Conservation (phyloP, 345 rosid species). For the Aethionema arabicum region DNA sequence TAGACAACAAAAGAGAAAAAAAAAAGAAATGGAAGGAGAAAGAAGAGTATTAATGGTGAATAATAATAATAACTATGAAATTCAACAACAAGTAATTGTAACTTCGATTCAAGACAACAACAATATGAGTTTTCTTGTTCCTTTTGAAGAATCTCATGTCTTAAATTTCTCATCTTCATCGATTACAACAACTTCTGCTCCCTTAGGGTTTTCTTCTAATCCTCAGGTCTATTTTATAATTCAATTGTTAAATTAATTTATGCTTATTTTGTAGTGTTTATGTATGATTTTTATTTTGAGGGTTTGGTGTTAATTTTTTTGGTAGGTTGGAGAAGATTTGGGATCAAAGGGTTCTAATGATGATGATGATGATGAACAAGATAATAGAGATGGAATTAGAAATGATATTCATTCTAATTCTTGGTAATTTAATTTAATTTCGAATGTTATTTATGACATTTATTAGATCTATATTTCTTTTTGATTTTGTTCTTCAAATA, state of each 20-base stretch:
- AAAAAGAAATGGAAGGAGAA: constrained; percentile 57
- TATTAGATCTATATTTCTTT: background rate
- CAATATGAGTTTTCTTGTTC: constrained; percentile 63
- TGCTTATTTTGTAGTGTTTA: constrained; percentile 5
- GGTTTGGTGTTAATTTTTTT: background rate
- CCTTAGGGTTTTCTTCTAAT: constrained; percentile 47
- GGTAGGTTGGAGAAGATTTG: constrained; percentile 34
- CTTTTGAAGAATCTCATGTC: constrained; percentile 72
- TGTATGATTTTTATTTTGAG: background rate
- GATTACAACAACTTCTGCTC: constrained; percentile 25
- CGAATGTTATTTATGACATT: constrained; percentile 11
- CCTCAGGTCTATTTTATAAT: constrained; percentile 38
- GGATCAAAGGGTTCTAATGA: constrained; percentile 37
- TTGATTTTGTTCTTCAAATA: background rate
- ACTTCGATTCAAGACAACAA: constrained; percentile 49
- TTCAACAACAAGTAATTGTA: constrained; percentile 53
- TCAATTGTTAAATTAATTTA: background rate
- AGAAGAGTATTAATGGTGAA: constrained; percentile 35
- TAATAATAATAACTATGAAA: constrained; percentile 52
- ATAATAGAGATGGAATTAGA: constrained; percentile 25
- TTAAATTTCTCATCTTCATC: constrained; percentile 61
- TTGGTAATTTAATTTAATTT: constrained; percentile 27
- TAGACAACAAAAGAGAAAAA: background rate
- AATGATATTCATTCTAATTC: constrained; percentile 36
- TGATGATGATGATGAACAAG: constrained; percentile 18